A percentile compares a stretch with the other conserved stretches of the same genome.
These are phyloP conservation scores for Cercospora canescens DNA, from an alignment of 2,329 filamentous ascomycete genomes.

Conservation along the genomic window DNA sequence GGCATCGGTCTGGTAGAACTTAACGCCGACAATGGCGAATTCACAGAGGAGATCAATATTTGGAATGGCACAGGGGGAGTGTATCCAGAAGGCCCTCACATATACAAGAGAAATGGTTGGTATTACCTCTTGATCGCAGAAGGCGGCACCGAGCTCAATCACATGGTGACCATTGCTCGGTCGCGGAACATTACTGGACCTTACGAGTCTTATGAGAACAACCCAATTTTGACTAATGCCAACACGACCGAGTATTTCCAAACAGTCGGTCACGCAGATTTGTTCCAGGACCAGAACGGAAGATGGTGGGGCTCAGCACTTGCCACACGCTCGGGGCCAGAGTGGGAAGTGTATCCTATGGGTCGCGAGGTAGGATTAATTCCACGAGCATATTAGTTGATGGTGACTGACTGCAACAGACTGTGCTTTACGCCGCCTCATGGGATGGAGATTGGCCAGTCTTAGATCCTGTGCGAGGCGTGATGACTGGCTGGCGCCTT, in stretches of 20 bases:
- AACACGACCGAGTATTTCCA: constrained; percentile 42
- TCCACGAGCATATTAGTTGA: not conserved
- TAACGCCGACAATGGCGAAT: constrained; percentile 36
- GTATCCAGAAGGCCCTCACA: constrained; percentile 40
- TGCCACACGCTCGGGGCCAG: constrained; percentile 47
- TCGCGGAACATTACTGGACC: constrained; percentile 39
- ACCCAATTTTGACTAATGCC: constrained; percentile 30
- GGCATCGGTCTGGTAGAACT: constrained; percentile 36
- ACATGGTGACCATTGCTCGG: constrained; percentile 42
- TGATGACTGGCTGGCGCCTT: constrained; percentile 46
- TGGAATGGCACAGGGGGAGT: constrained; percentile 41
- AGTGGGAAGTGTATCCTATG: constrained; percentile 51
- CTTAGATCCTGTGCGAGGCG: constrained; percentile 45
- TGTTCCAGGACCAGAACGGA: constrained; percentile 54
- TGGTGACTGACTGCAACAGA: constrained; percentile 19
- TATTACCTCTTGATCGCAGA: constrained; percentile 41
- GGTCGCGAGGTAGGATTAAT: constrained; percentile 46
- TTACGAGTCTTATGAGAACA: constrained; percentile 27
- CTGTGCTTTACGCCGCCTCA: constrained; percentile 49
- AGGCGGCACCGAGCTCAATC: constrained; percentile 43
- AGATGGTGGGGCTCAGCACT: constrained; percentile 57
- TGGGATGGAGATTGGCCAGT: constrained; percentile 49
- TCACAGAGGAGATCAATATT: constrained; percentile 27
- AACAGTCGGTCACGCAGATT: constrained; percentile 58
- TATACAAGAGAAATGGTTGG: constrained; percentile 40